A percentile compares a stretch with the other conserved stretches of the same genome.
These are phyloP conservation scores for Lolium perenne DNA, from an alignment of 176 grass and related monocot genomes.

Conservation along the genomic window DNA sequence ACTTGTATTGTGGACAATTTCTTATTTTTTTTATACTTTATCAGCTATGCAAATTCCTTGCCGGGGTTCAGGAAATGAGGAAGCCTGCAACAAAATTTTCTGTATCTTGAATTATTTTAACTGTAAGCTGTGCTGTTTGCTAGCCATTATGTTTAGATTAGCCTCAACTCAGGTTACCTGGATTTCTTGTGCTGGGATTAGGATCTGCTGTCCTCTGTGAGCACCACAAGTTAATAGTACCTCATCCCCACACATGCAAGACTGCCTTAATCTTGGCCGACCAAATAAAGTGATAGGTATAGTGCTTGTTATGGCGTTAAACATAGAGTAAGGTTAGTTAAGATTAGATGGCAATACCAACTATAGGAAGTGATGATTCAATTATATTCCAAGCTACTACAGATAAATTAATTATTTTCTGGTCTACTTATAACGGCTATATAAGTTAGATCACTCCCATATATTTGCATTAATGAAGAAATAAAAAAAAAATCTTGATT, in stretches of 20 bases:
- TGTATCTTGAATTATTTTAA: background rate
- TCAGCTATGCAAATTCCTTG: background rate
- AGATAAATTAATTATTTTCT: background rate
- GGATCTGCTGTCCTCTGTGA: background rate
- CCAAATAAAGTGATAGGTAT: background rate
- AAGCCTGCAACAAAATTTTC: background rate
- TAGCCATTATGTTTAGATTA: background rate
- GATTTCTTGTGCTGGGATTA: background rate
- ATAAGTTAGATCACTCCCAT: background rate
- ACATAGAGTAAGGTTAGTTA: background rate
- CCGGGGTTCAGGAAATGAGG: slow-evolving; percentile 1
- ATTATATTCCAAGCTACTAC: background rate
- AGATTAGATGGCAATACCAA: background rate
- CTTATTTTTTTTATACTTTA: background rate
- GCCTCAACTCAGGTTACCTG: background rate
- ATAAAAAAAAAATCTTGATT: background rate
- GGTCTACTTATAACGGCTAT: background rate
- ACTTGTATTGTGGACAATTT: background rate
- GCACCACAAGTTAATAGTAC: background rate
- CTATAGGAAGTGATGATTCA: background rate
- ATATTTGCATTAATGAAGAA: background rate
- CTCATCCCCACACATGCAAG: background rate
- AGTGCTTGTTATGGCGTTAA: background rate
- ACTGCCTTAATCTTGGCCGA: background rate
- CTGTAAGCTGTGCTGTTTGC: background rate